Conservation (phyloP, 1,139 yeast species). For the Yamadazyma friedrichii region DNA sequence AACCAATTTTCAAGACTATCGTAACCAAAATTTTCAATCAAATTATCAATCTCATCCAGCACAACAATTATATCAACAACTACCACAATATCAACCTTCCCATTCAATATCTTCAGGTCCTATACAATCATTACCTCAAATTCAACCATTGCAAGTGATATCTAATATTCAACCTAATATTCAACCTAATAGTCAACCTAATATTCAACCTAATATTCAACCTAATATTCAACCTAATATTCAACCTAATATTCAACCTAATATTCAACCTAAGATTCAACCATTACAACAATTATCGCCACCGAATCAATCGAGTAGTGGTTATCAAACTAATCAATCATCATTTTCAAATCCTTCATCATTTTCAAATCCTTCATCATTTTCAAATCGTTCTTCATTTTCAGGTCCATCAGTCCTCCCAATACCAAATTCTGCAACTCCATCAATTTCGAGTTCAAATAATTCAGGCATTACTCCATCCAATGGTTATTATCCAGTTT, state of each 20-base stretch:
- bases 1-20: background rate
- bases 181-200: no score
- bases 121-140: constrained; percentile 1
- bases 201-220: no score
- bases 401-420: background rate
- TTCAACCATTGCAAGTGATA: background rate
- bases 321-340: background rate
- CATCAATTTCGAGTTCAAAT: constrained; percentile 1
- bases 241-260: no score
- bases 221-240: no score
- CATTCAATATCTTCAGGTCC: background rate
- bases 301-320: no score
- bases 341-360: background rate
- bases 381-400: constrained; percentile 1
- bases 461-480: background rate
- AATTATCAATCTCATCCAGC: background rate
- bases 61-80: background rate
- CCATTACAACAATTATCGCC: no score
- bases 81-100: constrained; percentile 1
- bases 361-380: background rate
- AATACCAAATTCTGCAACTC: background rate
- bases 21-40: background rate
- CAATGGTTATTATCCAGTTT: background rate
- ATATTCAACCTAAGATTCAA: no score
- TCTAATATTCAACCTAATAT: no score